Base-by-base conservation (phyloP, 2,329 filamentous ascomycete species). In the Botrytis deweyae region DNA sequence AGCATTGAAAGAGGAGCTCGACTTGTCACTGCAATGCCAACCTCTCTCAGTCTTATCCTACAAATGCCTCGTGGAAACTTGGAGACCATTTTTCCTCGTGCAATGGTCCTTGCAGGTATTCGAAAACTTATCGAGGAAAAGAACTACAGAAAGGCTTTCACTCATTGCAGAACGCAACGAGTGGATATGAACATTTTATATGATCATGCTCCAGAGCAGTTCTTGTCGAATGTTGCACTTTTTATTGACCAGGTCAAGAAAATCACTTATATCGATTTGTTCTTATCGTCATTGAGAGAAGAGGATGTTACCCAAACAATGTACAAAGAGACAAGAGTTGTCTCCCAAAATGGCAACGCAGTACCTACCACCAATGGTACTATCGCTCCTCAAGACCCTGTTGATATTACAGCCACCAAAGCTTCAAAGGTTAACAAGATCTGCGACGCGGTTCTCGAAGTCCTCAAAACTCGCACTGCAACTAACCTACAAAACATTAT, bases 181-280 rank as follows among this genome's bases (percentile, higher is more conserved):
- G 96, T 99, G 0, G 96, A 99, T 80, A 95, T 98, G 92, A 99
- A 99, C 80, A 95, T 99, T 75, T 85, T 99, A 3, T 95, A 97
- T 80, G 96, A 99, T 80, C 93, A 98, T 83, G 90, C 90, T n/a
- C 94, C 95, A 0, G 87, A 90, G 55, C 93, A 97, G 77, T 98
- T 99, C 81, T 87, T 98, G 81, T 84, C 87, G 6, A 93, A 91
- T 76, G 88, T 97, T 18, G 86, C 87, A 0, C 82, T 93, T 0
- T 97, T 99, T 79, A 86, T 98, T 46, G 90, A 94, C 29, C 95
- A 99, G 81, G 86, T 99, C 59, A 90, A 91, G 78, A 94, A 93
- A 76, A 86, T 92, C 20, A 89, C 94, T 55, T 92, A 93, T 76
- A 91, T 98, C 75, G 96, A 99, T 80, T 86, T 98, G 33, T 97